Percentiles rank a stretch among this genome's conserved stretches.
These are phyloP conservation scores for Phytophthora foliorum DNA, from an alignment of 352 stramenopile species.

Conservation along the genomic window DNA sequence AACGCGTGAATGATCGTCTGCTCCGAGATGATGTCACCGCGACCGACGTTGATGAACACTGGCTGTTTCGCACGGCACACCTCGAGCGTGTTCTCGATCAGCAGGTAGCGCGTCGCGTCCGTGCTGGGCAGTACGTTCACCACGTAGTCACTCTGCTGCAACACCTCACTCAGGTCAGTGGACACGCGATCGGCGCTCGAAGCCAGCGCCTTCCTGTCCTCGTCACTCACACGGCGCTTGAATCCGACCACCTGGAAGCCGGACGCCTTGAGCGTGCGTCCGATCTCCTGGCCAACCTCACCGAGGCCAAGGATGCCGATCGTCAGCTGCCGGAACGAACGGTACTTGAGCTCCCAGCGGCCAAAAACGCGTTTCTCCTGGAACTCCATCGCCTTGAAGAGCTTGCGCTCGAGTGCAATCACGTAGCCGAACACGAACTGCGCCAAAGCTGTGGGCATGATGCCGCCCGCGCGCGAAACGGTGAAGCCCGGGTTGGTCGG, in stretches of 20 bases:
- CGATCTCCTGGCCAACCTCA: conserved; percentile 71
- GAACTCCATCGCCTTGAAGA: conserved; percentile 48
- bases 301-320: conserved; percentile 70
- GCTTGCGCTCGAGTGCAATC: conserved; percentile 53
- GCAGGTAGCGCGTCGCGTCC: conserved; percentile 65
- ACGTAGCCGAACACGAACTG: conserved; percentile 62
- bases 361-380: conserved; percentile 45
- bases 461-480: conserved; percentile 58
- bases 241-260: conserved; percentile 76
- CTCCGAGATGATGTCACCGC: conserved; percentile 85
- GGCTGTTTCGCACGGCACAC: conserved; percentile 60
- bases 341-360: conserved; percentile 50
- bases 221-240: conserved; percentile 58
- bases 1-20: conserved; percentile 69
- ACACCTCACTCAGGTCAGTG: conserved; percentile 53
- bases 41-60: conserved; percentile 90
- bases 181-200: conserved; percentile 52
- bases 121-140: conserved; percentile 90
- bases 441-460: conserved; percentile 60
- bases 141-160: conserved; percentile 75
- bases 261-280: conserved; percentile 52
- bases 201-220: conserved; percentile 21
- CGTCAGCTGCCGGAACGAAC: conserved; percentile 51
- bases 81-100: conserved; percentile 61
- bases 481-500: conserved; percentile 40